phyloP scores from a whole-genome alignment of 225 moss, liverwort and hornwort genomes.

The Rhytidiadelphus loreus region DNA sequence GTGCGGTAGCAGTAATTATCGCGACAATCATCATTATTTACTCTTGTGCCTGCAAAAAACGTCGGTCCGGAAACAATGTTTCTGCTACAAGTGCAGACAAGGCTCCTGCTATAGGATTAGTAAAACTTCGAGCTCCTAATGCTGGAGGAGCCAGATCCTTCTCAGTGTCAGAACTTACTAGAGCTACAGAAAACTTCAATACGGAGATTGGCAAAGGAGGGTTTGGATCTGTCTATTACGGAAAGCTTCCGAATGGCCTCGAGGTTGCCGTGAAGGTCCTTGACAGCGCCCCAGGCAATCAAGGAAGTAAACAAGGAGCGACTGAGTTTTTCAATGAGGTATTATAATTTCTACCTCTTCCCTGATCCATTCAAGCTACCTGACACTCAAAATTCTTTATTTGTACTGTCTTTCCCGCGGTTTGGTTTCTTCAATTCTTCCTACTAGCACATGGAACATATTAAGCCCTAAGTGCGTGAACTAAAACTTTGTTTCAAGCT shows the following conservation, averaged over 20 bases:
- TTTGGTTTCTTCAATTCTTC: not conserved
- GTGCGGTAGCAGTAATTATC: not conserved
- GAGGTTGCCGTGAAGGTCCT: slow-evolving; percentile 6
- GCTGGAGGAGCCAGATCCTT: not conserved
- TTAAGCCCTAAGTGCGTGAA: not conserved
- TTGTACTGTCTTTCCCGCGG: not conserved
- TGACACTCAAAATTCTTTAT: not conserved
- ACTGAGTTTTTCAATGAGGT: slow-evolving; percentile 1
- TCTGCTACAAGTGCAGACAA: not conserved
- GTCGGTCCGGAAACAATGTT: not conserved
- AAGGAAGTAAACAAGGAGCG: not conserved
- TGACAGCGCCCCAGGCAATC: not conserved
- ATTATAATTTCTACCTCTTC: not conserved
- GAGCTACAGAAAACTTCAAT: not conserved
- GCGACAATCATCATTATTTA: not conserved
- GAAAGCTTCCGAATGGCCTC: not conserved
- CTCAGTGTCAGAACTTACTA: not conserved
- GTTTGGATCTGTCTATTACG: not conserved
- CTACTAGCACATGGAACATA: not conserved
- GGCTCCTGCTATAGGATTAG: not conserved
- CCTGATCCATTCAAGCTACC: not conserved
- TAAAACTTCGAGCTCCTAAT: not conserved
- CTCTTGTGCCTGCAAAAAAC: not conserved
- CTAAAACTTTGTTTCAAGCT: not conserved
- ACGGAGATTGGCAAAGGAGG: slow-evolving; percentile 3